A percentile compares a stretch with the other conserved stretches of the same genome.
These are phyloP conservation scores for Fusarium verrucosum DNA, from an alignment of 2,329 filamentous ascomycete genomes.

Conservation along the genomic window DNA sequence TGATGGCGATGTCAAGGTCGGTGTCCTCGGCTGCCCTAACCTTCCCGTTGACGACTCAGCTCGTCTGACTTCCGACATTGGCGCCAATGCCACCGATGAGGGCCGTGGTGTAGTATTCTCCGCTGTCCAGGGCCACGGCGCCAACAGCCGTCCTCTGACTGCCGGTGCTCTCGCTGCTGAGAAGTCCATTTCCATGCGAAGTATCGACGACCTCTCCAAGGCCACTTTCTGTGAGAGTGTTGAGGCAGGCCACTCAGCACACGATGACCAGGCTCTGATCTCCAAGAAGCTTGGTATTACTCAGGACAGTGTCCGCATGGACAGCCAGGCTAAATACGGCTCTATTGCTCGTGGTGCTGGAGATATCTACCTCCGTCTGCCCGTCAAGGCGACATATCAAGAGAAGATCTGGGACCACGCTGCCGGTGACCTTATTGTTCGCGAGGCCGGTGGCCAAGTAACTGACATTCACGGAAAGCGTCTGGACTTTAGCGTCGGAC, in stretches of 20 bases:
- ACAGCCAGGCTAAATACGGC: conserved; percentile 97
- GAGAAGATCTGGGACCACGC: conserved; percentile 99
- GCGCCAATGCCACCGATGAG: conserved; percentile 76
- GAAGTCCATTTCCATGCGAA: conserved; percentile 81
- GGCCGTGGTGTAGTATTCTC: conserved; percentile 90
- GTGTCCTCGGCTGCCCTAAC: conserved; percentile 95
- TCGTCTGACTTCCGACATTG: conserved; percentile 70
- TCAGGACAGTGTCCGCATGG: conserved; percentile 90
- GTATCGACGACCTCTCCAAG: conserved; percentile 75
- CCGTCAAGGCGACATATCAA: conserved; percentile 85
- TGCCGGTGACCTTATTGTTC: conserved; percentile 90
- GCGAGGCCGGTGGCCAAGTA: conserved; percentile 91
- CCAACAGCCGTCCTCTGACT: conserved; percentile 78
- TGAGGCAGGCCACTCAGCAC: conserved; percentile 89
- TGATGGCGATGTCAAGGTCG: conserved; percentile 92
- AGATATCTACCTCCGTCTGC: conserved; percentile 92
- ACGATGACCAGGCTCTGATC: conserved; percentile 84
- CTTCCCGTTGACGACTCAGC: conserved; percentile 83
- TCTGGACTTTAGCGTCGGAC: conserved; percentile 85
- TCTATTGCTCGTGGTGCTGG: conserved; percentile 93
- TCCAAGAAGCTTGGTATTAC: conserved; percentile 87
- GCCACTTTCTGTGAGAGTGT: conserved; percentile 98
- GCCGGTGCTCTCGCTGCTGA: conserved; percentile 60
- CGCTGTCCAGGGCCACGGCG: conserved; percentile 81
- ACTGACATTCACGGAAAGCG: conserved; percentile 87